Evolutionary conservation across 495 filamentous ascomycete genomes (phyloP).

Genomic region (Tuber magnatum): DNA sequence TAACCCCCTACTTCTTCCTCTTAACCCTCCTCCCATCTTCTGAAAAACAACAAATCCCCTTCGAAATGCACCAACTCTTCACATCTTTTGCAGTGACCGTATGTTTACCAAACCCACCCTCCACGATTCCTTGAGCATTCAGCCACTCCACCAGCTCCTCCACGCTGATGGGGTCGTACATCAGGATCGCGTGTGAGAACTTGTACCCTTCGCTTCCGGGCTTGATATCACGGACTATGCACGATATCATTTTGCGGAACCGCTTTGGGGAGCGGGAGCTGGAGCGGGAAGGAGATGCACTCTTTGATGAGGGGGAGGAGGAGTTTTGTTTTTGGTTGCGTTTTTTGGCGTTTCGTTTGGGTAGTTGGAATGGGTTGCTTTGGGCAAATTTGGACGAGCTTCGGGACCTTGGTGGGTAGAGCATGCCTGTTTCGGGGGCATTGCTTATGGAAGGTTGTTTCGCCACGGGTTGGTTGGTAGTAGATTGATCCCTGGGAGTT

Average conservation of each 20-base stretch:
- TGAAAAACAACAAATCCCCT: slow-evolving; percentile 63
- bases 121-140: slow-evolving; percentile 46
- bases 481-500: neutral
- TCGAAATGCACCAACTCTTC: slow-evolving; percentile 80
- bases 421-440: neutral
- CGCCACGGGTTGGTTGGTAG: neutral
- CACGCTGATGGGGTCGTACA: slow-evolving; percentile 85
- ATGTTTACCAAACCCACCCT: slow-evolving; percentile 43
- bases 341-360: neutral
- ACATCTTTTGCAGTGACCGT: slow-evolving; percentile 45
- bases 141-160: slow-evolving; percentile 83
- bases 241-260: neutral
- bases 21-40: neutral
- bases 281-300: neutral
- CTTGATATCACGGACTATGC: neutral
- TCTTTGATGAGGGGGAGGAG: neutral
- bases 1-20: neutral
- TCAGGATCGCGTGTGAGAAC: slow-evolving; percentile 71
- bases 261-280: neutral
- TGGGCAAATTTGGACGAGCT: neutral
- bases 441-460: neutral
- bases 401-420: neutral
- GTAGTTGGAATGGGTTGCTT: neutral
- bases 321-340: neutral
- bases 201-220: slow-evolving; percentile 8